Evolutionary conservation across 2,329 filamentous ascomycete genomes (phyloP).

Genomic region (Diaporthe vaccinii): DNA sequence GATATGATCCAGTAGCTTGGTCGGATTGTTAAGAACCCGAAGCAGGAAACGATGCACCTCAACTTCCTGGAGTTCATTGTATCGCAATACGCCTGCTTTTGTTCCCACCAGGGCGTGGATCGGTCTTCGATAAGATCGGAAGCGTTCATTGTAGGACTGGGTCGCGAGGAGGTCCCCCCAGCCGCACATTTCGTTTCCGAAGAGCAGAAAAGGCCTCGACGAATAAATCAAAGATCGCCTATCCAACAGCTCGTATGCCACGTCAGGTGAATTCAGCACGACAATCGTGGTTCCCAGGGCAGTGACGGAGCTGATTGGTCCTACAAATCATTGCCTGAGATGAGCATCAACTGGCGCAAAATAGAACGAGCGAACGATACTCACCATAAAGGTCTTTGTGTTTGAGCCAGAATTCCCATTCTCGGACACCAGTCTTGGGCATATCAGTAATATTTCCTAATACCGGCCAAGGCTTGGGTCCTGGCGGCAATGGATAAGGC

Average conservation of each 20-base stretch:
- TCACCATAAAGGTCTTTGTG: constrained; percentile 26
- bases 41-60: constrained; percentile 32
- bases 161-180: neutral
- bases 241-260: constrained; percentile 30
- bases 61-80: constrained; percentile 20
- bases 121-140: neutral
- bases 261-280: neutral
- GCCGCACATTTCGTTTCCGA: constrained; percentile 31
- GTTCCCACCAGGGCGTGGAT: constrained; percentile 14
- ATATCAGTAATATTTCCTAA: constrained; percentile 27
- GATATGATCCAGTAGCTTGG: constrained; percentile 4
- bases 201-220: constrained; percentile 3
- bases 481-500: constrained; percentile 19
- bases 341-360: neutral
- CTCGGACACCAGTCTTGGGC: constrained; percentile 10
- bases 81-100: constrained; percentile 1
- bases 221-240: constrained; percentile 27
- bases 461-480: constrained; percentile 31
- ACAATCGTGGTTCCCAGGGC: constrained; percentile 32
- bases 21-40: constrained; percentile 24
- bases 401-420: constrained; percentile 30
- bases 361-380: neutral
- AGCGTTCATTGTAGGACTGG: neutral
- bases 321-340: neutral
- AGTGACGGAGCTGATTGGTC: constrained; percentile 34